Evolutionary conservation across 1,284 basidiomycete genomes (phyloP), one percentile per base, ranked within the genome.

Genomic region (Trametes pubescens): DNA sequence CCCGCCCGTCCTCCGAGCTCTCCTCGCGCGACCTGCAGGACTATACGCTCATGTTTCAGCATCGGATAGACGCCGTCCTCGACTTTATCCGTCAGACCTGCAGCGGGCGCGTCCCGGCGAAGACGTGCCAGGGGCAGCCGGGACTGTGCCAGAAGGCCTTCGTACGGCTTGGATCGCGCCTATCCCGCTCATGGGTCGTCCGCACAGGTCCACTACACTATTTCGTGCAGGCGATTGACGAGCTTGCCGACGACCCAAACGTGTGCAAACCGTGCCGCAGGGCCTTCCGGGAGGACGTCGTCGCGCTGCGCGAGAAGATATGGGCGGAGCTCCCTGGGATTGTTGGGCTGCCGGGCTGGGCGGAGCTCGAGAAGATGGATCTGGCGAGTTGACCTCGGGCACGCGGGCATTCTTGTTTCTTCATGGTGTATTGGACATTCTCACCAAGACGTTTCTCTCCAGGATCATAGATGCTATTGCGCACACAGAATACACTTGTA

Each of bases 31-130:
- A 86, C 70, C 65, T 86, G 22, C 72, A 76, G 64, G 75, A 79
- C 48, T 88, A 87, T 71, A 84, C 84, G 1, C 78, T 86, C 44
- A 84, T 88, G 82, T 86, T 81, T 72, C 86, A 88, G 72, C 77
- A 83, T 62, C 82, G 86, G 26, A 72, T 87, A 48, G 79, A 84
- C 49, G 59, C 80, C 34, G 78, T 85, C 57, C 75, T 85, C n/a
- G 76, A 83, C 47, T 88, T 87, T 68, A 76, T 83, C 24, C 83
- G 83, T 43, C 69, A 74, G 37, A 76, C 79, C 38, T 83, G 81
- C 63, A 76, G 77, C n/a, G 75, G 78, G 40, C 77, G 77, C 69
- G 22, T 55, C 55, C 26, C 73, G 65, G 43, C 68, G n/a, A 56
- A 59, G 16, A 55, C 54, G 4, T 76, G 75, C 54, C 56, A 70